Base-by-base conservation (phyloP, 495 filamentous ascomycete species). In the Articulospora tetracladia region DNA sequence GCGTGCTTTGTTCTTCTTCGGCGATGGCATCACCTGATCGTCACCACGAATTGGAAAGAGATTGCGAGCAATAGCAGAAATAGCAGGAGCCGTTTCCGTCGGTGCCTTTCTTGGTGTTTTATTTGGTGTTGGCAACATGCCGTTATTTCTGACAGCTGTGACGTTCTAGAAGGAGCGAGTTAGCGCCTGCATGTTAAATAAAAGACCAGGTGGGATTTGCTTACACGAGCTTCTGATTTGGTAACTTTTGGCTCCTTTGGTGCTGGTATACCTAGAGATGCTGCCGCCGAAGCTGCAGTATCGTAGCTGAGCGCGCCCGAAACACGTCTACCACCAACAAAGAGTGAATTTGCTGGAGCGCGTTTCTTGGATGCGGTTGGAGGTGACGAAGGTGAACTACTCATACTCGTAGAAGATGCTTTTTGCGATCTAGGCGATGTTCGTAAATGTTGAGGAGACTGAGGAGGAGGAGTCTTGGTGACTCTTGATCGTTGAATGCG, bases 81-180 rank as follows among this genome's bases (percentile, higher is more conserved):
- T 75, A 25, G 86, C 80, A 32, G 76, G 75, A 57, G 80, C 75
- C 24, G 69, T 63, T 54, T 74, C 70, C 3, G 82, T 74, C 7
- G 83, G 83, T 61, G 86, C 84, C 74, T 89, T 89, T 55, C 83
- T 82, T 0, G 94, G 94, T 1, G 93, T 97, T 73, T 96, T 98
- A 51, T 84, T 84, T 12, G 94, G 94, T 12, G 94, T 98, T 3
- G 92, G 93, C 51, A 97, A 80, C 77, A 90, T 89, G 19, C 75
- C 75, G 11, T 74, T 59, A 32, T 41, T 22, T 49, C 57, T 60
- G 4, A 59, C 48, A 11, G 63, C 51, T 3, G 55, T 54, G 57
- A 1, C 41, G 60, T 32, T 48, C 27, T 20, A 48, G 15, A 44
- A 19, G 39, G 8, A 44, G 39, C 39, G n/a, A 44, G n/a, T 44